Evolutionary conservation across 2,329 filamentous ascomycete species (phyloP), one percentile per base, ranked within the genome.

Genomic region (Penicillium sp.): DNA sequence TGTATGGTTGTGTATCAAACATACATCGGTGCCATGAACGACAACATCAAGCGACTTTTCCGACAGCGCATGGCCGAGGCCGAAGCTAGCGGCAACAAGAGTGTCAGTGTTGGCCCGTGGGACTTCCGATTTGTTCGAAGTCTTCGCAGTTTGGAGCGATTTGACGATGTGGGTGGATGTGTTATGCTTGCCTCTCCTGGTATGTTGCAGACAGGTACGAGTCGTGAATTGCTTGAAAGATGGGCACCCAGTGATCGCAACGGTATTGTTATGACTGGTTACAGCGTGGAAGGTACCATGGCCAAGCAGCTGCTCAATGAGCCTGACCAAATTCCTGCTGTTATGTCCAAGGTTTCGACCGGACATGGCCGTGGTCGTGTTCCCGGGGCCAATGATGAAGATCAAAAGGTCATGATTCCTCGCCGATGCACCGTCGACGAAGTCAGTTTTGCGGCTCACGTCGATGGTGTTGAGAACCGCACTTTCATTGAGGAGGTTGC

Each of bases 1-100:
- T 99, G 94, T 77, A 99, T 99, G 94, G 85, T 97, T 29, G 92
- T 97, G 3, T 99, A 99, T 70, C 94, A 97, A 72, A 99, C 94
- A 1, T 99, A 97, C 67, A 91, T 97, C 45, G 91, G 92, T 45
- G 92, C 92, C 51, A 99, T 99, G 94, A 99, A 99, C 71, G 93
- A 97, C 68, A 97, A 97, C 67, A 97, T 99, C 79, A 97, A 96
- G 73, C 85, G 90, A 10, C 83, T 96, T n/a, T 97, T 97, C 75
- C 83, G 89, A 49, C 92, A 95, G 73, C 86, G 91, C 45, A 95
- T 96, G 85, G 91, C 90, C 4, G 91, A 96, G 71, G 90, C 91
- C 9, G 90, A 96, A 71, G 88, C 88, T 0, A 87, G 86, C 32
- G 89, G 90, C 8, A 89, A 92, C 61, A 92, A 89, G 67, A 92